Conservation (phyloP, 495 filamentous ascomycete genomes). For the Cenococcum geophilum region DNA sequence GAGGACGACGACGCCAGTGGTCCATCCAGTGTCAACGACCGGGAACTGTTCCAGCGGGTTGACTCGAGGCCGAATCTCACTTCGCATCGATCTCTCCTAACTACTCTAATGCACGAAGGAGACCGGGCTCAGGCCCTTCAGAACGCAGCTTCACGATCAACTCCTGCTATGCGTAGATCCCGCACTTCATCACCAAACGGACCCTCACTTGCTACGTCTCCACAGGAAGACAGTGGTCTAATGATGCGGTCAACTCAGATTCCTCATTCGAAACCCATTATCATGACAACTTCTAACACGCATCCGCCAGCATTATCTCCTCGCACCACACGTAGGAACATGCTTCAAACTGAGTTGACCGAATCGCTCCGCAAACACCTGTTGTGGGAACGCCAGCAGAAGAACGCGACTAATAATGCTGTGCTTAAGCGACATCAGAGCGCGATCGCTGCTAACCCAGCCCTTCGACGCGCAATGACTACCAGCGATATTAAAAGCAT, state of each 20-base stretch:
- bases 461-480: slow-evolving; percentile 44
- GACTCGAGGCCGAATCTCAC: slow-evolving; percentile 81
- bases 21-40: slow-evolving; percentile 72
- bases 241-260: slow-evolving; percentile 70
- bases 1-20: slow-evolving; percentile 86
- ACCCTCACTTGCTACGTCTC: slow-evolving; percentile 66
- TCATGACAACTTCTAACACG: slow-evolving; percentile 63
- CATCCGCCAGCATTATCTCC: slow-evolving; percentile 71
- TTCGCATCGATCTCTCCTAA: slow-evolving; percentile 82
- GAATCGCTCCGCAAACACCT: slow-evolving; percentile 71
- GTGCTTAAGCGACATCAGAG: slow-evolving; percentile 79
- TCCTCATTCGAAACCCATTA: slow-evolving; percentile 79
- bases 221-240: slow-evolving; percentile 57
- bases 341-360: slow-evolving; percentile 90
- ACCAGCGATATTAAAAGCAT: slow-evolving; percentile 82
- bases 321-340: slow-evolving; percentile 88
- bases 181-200: slow-evolving; percentile 67
- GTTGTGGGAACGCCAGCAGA: slow-evolving; percentile 84
- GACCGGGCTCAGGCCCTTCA: slow-evolving; percentile 61
- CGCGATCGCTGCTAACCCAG: slow-evolving; percentile 16
- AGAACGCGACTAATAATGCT: slow-evolving; percentile 79
- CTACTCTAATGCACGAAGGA: slow-evolving; percentile 76
- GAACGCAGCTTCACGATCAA: slow-evolving; percentile 67
- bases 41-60: slow-evolving; percentile 76
- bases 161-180: slow-evolving; percentile 73